Evolutionary conservation across 352 stramenopile genomes (phyloP).

Genomic region (Thalassiosira allenii): DNA sequence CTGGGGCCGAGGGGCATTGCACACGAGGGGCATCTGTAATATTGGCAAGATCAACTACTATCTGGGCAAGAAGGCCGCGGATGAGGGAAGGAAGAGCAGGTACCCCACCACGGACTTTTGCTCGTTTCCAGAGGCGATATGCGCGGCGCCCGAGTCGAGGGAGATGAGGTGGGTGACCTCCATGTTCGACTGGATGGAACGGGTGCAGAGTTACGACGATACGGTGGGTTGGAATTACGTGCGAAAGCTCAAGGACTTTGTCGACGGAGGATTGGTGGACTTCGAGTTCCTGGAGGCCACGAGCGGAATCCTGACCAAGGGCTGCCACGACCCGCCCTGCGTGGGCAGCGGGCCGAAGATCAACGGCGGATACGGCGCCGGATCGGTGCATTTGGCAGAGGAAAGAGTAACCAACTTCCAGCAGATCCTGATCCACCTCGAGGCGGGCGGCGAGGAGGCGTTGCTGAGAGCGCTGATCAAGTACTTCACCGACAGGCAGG

Average conservation of each 20-base stretch:
- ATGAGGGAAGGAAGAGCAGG: conserved; percentile 38
- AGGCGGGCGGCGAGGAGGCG: conserved; percentile 45
- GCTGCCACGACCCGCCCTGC: conserved; percentile 60
- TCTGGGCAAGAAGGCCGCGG: conserved; percentile 32
- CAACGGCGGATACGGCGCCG: conserved; percentile 35
- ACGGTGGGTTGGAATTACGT: conserved; percentile 56
- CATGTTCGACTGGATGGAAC: conserved; percentile 58
- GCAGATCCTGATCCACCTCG: conserved; percentile 32
- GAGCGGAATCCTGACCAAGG: conserved; percentile 47
- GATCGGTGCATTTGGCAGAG: conserved; percentile 26
- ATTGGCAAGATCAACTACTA: conserved; percentile 59
- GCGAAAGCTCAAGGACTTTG: conserved; percentile 50
- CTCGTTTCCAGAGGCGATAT: conserved; percentile 51
- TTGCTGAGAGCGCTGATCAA: conserved; percentile 43
- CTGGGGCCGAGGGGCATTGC: conserved; percentile 47
- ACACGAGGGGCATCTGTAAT: conserved; percentile 46
- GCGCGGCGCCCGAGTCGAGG: conserved; percentile 33
- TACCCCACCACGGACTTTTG: conserved; percentile 66
- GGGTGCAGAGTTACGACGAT: conserved; percentile 54
- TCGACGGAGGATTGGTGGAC: conserved; percentile 54
- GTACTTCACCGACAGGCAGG: conserved; percentile 46
- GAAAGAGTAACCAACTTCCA: conserved; percentile 54
- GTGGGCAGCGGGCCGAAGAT: neutral
- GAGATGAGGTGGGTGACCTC: conserved; percentile 52
- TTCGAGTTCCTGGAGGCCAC: conserved; percentile 52